Evolutionary conservation across 23 red algal species (phyloP).

Genomic region (Gracilariopsis chorda): DNA sequence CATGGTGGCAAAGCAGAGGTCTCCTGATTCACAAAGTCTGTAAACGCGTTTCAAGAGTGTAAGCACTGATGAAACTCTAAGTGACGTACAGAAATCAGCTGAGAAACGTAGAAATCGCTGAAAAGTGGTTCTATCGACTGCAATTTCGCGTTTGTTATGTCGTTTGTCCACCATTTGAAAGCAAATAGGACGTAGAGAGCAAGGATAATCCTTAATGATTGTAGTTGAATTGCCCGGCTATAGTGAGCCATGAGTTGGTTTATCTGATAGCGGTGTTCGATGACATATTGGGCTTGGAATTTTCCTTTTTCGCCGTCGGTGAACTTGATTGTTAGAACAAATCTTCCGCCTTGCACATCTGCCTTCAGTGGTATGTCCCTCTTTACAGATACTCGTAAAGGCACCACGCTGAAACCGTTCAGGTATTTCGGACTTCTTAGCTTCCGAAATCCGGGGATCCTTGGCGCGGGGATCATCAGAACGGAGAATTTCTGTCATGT

Average conservation of each 20-base stretch:
- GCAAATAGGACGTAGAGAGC: neutral
- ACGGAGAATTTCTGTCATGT: neutral
- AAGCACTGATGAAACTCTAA: neutral
- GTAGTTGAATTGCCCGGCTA: neutral
- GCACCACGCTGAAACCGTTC: neutral
- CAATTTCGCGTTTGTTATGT: neutral
- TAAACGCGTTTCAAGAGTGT: neutral
- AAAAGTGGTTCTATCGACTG: neutral
- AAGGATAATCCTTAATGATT: conserved; percentile 11
- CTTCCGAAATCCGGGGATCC: neutral
- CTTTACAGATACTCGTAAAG: neutral
- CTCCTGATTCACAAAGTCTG: no score
- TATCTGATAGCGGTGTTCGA: neutral
- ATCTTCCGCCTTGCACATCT: neutral
- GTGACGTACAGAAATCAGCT: neutral
- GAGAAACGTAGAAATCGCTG: neutral
- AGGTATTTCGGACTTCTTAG: neutral
- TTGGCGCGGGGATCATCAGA: neutral
- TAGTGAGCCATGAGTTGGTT: conserved; percentile 11
- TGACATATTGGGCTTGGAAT: neutral
- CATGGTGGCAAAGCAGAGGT: no score
- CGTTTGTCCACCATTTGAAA: conserved; percentile 31
- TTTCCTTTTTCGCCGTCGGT: neutral
- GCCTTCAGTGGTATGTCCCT: conserved; percentile 1
- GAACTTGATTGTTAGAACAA: conserved; percentile 11